Base-by-base conservation (phyloP, 2,329 filamentous ascomycete genomes). In the Plectosphaerella plurivora region DNA sequence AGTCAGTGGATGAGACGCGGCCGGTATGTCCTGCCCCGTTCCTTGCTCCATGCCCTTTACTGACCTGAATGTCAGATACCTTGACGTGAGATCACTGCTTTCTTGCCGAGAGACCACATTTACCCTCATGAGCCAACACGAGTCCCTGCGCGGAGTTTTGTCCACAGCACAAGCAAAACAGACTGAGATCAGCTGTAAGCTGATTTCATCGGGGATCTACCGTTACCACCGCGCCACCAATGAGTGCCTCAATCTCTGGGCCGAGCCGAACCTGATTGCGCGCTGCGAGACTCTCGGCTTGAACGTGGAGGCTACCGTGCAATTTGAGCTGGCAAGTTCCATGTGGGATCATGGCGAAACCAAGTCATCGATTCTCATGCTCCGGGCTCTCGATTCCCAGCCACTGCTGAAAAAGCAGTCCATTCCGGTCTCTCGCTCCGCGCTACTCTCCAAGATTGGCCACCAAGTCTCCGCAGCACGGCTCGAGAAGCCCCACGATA, bases 341-440 rank as follows among this genome's bases (percentile, higher is more conserved):
- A 74, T 99, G 1, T 99, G 94, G 93, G 91, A 95, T 56, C 88
- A 96, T 65, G 91, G 91, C 12, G 93, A 99, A 68, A 89, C 90
- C 74, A 83, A 87, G 18, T 84, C 89, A 0, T 96, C 94, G 0
- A 96, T 99, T 54, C 82, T 86, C 37, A 92, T 97, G 79, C 81
- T 97, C 18, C 88, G 93, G 62, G 80, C 83, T 44, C 78, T 97
- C 11, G 81, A 88, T 51, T 73, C 77, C 44, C 76, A 82, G 49
- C 75, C 78, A 39, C 77, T 83, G 25, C 68, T 89, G 3, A 82
- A 82, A 51, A 83, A 81, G 53, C 89, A 95, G 65, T 82, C 82
- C 1, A 83, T 96, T 45, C 72, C 78, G 3, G 80, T 96, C 28
- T 90, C 86, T 49, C 81, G 84, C 45, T 84, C 93, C 2, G 88